A percentile compares a stretch with the other conserved stretches of the same genome.
Conservation (phyloP, 305 asterid genomes). For the Vinca major region DNA sequence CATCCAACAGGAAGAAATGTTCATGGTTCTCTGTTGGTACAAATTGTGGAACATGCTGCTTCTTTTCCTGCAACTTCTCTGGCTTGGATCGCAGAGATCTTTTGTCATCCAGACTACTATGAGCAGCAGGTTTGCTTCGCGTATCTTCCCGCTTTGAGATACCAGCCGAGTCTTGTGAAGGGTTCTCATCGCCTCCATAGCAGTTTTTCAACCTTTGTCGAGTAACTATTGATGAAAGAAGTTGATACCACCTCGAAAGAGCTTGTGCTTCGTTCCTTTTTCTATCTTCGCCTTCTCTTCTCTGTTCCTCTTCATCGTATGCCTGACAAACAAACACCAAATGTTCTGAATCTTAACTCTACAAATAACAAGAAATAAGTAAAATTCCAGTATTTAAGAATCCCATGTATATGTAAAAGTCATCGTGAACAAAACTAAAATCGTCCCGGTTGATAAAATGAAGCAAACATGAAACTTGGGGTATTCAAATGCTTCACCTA, state of each 20-base stretch:
- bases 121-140: constrained; percentile 8
- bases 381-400: neutral
- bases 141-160: constrained; percentile 24
- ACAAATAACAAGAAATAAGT: neutral
- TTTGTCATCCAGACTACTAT: constrained; percentile 18
- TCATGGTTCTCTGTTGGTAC: constrained; percentile 44
- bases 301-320: constrained; percentile 72
- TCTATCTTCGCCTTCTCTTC: constrained; percentile 63
- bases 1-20: constrained; percentile 45
- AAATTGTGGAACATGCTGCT: constrained; percentile 7
- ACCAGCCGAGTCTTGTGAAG: constrained; percentile 26
- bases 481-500: neutral
- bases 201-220: constrained; percentile 61
- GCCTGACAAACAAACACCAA: constrained; percentile 38
- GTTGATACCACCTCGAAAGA: constrained; percentile 91
- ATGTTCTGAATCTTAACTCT: neutral
- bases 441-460: constrained; percentile 1
- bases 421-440: neutral
- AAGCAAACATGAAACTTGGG: neutral
- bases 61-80: constrained; percentile 22
- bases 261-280: constrained; percentile 57
- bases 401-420: neutral
- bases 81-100: constrained; percentile 18
- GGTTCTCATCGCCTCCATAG: constrained; percentile 37
- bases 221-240: constrained; percentile 73